A percentile compares a stretch with the other conserved stretches of the same genome.
phyloP scores from a whole-genome alignment of 352 stramenopile species.

The Phytophthora capsici region DNA sequence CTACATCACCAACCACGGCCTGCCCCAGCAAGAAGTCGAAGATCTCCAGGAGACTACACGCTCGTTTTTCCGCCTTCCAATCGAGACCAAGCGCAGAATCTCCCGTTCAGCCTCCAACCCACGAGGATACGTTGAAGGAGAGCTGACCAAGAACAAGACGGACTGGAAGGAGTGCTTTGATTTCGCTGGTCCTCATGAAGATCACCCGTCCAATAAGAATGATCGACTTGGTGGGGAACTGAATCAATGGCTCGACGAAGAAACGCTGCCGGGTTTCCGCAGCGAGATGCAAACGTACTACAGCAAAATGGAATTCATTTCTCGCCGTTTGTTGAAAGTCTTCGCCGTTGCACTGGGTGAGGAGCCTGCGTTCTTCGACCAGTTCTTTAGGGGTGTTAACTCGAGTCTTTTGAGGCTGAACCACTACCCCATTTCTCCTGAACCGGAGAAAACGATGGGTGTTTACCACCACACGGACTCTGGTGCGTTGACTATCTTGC shows the following conservation, averaged over 20 bases:
- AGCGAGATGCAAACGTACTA: conserved; percentile 48
- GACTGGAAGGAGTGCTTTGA: conserved; percentile 94
- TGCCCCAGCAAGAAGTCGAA: conserved; percentile 63
- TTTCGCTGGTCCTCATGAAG: conserved; percentile 50
- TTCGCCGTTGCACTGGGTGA: conserved; percentile 63
- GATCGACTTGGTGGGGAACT: conserved; percentile 83
- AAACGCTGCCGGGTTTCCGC: conserved; percentile 61
- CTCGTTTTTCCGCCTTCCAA: conserved; percentile 84
- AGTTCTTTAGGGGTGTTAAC: conserved; percentile 69
- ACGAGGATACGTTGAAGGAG: conserved; percentile 93
- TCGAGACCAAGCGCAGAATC: conserved; percentile 54
- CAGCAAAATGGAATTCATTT: conserved; percentile 56
- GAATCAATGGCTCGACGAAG: conserved; percentile 82
- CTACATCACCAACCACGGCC: conserved; percentile 64
- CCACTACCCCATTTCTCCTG: conserved; percentile 82
- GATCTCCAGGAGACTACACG: conserved; percentile 66
- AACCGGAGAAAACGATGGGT: conserved; percentile 52
- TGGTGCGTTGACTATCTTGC: conserved; percentile 55
- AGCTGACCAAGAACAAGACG: conserved; percentile 94
- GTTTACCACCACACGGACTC: conserved; percentile 67
- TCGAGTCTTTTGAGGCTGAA: conserved; percentile 93
- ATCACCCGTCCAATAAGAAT: conserved; percentile 42
- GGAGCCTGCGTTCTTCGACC: conserved; percentile 54
- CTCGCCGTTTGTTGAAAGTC: conserved; percentile 59
- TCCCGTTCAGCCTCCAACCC: conserved; percentile 81